These are phyloP conservation scores for Clavispora fructus DNA, from an alignment of 805 yeast species.

Conservation along the genomic window DNA sequence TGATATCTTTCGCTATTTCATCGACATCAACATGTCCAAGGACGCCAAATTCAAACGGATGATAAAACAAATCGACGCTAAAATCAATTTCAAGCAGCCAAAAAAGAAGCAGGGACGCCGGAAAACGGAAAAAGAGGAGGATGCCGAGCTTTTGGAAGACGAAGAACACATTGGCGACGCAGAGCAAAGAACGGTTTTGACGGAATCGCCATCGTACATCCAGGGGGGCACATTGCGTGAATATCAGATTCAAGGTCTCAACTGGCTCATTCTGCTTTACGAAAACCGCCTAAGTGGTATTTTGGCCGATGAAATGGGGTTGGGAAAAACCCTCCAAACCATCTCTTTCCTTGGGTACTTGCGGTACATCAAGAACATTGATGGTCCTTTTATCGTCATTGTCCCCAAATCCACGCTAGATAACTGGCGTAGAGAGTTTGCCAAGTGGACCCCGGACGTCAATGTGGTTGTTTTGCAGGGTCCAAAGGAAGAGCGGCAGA, in stretches of 20 bases:
- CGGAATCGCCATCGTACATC: conserved; percentile 79
- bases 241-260: conserved; percentile 91
- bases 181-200: conserved; percentile 55
- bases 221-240: conserved; percentile 73
- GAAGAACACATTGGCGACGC: conserved; percentile 60
- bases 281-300: conserved; percentile 90
- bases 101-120: conserved; percentile 50
- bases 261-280: conserved; percentile 87
- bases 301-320: conserved; percentile 97
- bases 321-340: conserved; percentile 94
- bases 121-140: conserved; percentile 93
- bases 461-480: conserved; percentile 84
- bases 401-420: conserved; percentile 96
- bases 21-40: conserved; percentile 72
- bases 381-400: conserved; percentile 87
- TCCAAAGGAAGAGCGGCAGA: conserved; percentile 70
- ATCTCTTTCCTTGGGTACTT: conserved; percentile 87
- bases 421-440: conserved; percentile 94
- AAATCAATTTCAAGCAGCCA: conserved; percentile 34
- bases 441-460: conserved; percentile 94
- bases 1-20: conserved; percentile 82
- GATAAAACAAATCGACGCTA: conserved; percentile 51
- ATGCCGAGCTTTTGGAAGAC: conserved; percentile 81
- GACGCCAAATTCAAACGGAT: conserved; percentile 66
- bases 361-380: conserved; percentile 68